Percentiles rank a stretch among this genome's conserved stretches.
phyloP scores from a whole-genome alignment of 108 stramenopile genomes.

The Skeletonema tropicum region DNA sequence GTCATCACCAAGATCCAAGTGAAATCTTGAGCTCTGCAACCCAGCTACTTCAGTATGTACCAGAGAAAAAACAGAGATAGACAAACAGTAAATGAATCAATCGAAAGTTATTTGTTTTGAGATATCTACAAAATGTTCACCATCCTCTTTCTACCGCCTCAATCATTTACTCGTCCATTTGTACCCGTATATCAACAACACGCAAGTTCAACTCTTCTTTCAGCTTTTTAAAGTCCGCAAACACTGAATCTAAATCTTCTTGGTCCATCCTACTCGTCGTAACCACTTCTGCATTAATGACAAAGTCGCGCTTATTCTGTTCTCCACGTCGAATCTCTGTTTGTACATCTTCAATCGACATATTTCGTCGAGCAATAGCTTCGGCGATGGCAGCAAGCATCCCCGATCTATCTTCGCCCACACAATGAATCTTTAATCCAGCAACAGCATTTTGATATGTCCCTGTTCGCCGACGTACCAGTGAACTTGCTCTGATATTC shows the following conservation, averaged over 20 bases:
- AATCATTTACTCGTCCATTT: constrained; percentile 21
- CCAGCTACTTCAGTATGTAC: too few relatives aligned
- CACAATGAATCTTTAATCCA: constrained; percentile 78
- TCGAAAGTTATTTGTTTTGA: too few relatives aligned
- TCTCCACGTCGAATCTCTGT: constrained; percentile 65
- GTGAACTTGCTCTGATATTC: constrained; percentile 60
- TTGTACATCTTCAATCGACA: constrained; percentile 80
- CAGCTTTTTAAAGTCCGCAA: constrained; percentile 55
- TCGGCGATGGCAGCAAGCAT: constrained; percentile 81
- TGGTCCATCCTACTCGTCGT: constrained; percentile 55
- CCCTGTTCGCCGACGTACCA: constrained; percentile 58
- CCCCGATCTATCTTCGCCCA: constrained; percentile 84
- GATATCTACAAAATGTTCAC: too few relatives aligned
- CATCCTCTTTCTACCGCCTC: too few relatives aligned
- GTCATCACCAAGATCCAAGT: too few relatives aligned
- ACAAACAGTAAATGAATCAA: too few relatives aligned
- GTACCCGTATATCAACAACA: constrained; percentile 79
- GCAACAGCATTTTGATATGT: constrained; percentile 52
- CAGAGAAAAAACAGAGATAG: too few relatives aligned
- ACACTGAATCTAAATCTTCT: constrained; percentile 55
- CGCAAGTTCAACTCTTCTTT: constrained; percentile 64
- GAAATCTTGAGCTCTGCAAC: too few relatives aligned
- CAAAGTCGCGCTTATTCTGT: constrained; percentile 62
- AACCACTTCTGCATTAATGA: constrained; percentile 64
- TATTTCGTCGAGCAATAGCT: constrained; percentile 57